Conservation (phyloP, 345 rosid genomes). For the Microthlaspi erraticum region DNA sequence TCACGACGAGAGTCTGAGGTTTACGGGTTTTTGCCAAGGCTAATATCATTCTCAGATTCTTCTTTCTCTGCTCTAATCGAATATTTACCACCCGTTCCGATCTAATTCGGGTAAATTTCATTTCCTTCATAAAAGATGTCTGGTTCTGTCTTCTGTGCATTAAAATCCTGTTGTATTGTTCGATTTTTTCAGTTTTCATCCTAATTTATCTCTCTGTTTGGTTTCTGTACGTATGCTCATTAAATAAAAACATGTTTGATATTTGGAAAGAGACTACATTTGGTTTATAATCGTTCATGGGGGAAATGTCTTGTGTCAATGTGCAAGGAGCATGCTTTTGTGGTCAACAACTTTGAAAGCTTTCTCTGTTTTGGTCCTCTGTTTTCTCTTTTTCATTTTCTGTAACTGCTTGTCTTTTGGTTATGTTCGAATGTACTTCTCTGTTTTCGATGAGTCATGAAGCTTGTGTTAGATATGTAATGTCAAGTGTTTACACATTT, state of each 20-base stretch:
- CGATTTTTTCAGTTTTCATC: neutral
- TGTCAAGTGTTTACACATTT: neutral
- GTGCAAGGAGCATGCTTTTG: neutral
- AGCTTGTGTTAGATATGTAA: neutral
- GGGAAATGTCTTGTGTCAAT: too few relatives aligned
- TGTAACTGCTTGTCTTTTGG: neutral
- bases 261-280: conserved; percentile 1
- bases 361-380: conserved; percentile 16
- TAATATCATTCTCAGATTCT: neutral
- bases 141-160: neutral
- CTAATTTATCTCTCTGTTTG: conserved; percentile 7
- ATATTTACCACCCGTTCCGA: neutral
- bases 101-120: conserved; percentile 15
- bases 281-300: too few relatives aligned
- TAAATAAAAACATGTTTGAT: conserved; percentile 9
- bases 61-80: neutral
- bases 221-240: neutral
- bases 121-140: neutral
- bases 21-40: neutral
- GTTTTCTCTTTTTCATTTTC: neutral
- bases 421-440: neutral
- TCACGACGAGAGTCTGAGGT: conserved; percentile 6
- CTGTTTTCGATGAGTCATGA: neutral
- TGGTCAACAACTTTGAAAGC: conserved; percentile 1
- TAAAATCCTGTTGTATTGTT: neutral